Percentiles rank a stretch among this genome's conserved stretches.
phyloP scores from a whole-genome alignment of 2,329 filamentous ascomycete species.

The Ilyonectria mors-panacis region DNA sequence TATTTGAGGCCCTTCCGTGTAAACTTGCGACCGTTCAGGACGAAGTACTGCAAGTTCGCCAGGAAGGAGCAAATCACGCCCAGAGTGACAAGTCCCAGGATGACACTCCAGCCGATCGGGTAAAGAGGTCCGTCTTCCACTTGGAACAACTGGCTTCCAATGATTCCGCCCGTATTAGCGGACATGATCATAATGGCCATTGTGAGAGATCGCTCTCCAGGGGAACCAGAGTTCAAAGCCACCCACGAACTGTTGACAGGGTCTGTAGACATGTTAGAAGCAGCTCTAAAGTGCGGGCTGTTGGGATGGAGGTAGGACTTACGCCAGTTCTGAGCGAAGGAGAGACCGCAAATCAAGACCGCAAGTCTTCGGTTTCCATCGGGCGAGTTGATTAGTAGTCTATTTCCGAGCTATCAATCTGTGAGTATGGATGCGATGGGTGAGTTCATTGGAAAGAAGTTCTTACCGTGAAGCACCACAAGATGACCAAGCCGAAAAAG shows the following conservation, averaged over 20 bases:
- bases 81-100: conserved; percentile 45
- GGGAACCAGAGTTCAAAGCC: conserved; percentile 47
- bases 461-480: conserved; percentile 37
- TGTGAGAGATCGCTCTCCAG: conserved; percentile 50
- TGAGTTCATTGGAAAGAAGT: neutral
- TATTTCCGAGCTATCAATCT: conserved; percentile 33
- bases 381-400: conserved; percentile 36
- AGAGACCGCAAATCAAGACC: conserved; percentile 31
- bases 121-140: conserved; percentile 50
- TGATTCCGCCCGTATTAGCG: conserved; percentile 50
- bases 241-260: conserved; percentile 51
- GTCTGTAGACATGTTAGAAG: conserved; percentile 25
- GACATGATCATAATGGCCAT: conserved; percentile 54
- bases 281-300: neutral
- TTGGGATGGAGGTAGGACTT: conserved; percentile 4
- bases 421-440: neutral
- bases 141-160: conserved; percentile 51
- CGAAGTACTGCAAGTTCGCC: conserved; percentile 53
- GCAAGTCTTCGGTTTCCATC: conserved; percentile 36
- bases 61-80: conserved; percentile 38
- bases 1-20: conserved; percentile 33
- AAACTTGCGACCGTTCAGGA: conserved; percentile 54
- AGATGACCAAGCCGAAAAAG: conserved; percentile 33
- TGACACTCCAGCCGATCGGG: conserved; percentile 47
- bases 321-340: conserved; percentile 42